These are phyloP conservation scores for Urtica urens DNA, from an alignment of 306 rosid species.

Conservation along the genomic window DNA sequence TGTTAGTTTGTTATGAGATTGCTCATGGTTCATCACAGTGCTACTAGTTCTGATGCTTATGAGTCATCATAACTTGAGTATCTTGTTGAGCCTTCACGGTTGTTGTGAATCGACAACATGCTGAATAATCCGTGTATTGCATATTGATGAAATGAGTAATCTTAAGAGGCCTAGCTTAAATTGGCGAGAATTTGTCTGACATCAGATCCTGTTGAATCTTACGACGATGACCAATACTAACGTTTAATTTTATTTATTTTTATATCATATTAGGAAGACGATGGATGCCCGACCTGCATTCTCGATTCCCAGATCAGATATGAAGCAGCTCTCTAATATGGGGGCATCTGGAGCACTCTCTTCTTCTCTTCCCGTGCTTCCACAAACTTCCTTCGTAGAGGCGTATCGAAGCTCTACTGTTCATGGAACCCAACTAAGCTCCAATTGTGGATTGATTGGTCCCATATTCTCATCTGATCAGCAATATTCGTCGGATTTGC, in stretches of 20 bases:
- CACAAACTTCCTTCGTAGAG: constrained; percentile 48
- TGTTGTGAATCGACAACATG: no score
- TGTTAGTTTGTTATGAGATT: no score
- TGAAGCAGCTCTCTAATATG: constrained; percentile 46
- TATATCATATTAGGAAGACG: constrained; percentile 33
- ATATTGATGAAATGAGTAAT: no score
- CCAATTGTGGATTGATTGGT: constrained; percentile 66
- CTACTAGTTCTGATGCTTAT: no score
- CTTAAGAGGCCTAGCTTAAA: no score
- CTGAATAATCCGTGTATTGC: no score
- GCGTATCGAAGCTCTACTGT: constrained; percentile 42
- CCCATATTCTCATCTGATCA: constrained; percentile 82
- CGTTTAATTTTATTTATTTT: constrained; percentile 7
- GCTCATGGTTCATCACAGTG: no score
- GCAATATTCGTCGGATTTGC: constrained; percentile 66
- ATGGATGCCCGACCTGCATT: constrained; percentile 76
- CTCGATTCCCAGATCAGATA: constrained; percentile 49
- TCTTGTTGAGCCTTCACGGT: no score
- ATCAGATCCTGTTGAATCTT: background rate
- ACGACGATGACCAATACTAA: background rate
- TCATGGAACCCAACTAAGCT: constrained; percentile 40
- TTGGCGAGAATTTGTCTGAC: no score
- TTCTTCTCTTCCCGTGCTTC: constrained; percentile 50
- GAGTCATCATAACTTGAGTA: no score
- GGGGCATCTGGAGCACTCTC: constrained; percentile 56